phyloP scores from a whole-genome alignment of 306 rosid species.

The Dalbergia cochinchinensis region DNA sequence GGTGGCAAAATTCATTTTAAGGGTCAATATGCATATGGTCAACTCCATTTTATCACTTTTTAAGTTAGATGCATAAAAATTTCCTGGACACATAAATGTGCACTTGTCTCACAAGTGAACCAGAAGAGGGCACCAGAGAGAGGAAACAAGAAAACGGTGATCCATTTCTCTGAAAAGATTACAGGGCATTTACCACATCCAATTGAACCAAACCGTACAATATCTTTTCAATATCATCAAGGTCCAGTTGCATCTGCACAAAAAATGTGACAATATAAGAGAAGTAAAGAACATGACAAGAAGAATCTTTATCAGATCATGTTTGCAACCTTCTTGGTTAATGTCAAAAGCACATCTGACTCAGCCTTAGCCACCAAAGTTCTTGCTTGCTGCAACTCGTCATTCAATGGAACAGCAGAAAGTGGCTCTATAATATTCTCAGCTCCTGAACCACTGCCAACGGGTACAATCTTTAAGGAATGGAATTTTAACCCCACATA shows the following conservation, averaged over 20 bases:
- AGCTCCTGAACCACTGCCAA: constrained; percentile 71
- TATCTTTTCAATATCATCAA: constrained; percentile 73
- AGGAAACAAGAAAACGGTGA: constrained; percentile 35
- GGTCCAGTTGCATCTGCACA: constrained; percentile 81
- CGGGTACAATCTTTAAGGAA: constrained; percentile 59
- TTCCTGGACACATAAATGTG: not conserved
- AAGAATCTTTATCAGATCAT: constrained; percentile 45
- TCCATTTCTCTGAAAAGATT: constrained; percentile 43
- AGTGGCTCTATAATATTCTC: constrained; percentile 88
- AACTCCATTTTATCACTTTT: constrained; percentile 8
- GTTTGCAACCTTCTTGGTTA: constrained; percentile 74
- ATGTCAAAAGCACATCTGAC: constrained; percentile 78
- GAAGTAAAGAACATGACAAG: constrained; percentile 20
- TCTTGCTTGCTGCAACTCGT: constrained; percentile 89
- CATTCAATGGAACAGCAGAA: constrained; percentile 83
- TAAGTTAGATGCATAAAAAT: constrained; percentile 9
- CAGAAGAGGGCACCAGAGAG: not conserved
- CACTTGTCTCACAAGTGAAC: not conserved
- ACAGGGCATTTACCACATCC: constrained; percentile 76
- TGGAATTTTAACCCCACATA: constrained; percentile 26
- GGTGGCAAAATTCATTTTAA: constrained; percentile 2
- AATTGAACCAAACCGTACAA: constrained; percentile 67
- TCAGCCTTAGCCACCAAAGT: constrained; percentile 81
- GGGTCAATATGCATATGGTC: constrained; percentile 1
- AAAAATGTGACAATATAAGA: constrained; percentile 41